Percentiles rank a stretch among this genome's conserved stretches.
These are phyloP conservation scores for Chaetomium strumarium DNA, from an alignment of 2,329 filamentous ascomycete genomes.

Conservation along the genomic window DNA sequence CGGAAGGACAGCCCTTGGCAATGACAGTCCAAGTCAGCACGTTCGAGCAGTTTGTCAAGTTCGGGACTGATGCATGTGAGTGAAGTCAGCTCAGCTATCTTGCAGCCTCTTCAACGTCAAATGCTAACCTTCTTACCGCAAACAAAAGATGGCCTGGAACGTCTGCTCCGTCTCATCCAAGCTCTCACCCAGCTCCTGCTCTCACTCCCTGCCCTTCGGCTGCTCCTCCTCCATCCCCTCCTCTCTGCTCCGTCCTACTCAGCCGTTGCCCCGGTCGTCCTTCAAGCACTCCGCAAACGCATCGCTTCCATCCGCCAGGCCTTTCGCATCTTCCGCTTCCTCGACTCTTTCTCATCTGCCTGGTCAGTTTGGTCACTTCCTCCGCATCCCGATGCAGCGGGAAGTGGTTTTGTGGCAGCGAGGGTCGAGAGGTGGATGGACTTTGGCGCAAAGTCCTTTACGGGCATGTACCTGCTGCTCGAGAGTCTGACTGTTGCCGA, in stretches of 20 bases:
- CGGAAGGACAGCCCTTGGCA: background rate
- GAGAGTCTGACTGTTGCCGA: constrained; percentile 60
- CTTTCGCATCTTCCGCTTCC: constrained; percentile 63
- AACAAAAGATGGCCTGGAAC: constrained; percentile 59
- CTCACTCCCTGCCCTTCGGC: constrained; percentile 23
- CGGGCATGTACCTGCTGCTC: constrained; percentile 61
- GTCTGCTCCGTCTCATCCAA: constrained; percentile 48
- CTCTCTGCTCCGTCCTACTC: background rate
- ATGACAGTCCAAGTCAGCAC: constrained; percentile 13
- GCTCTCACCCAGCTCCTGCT: constrained; percentile 42
- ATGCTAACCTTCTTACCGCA: constrained; percentile 22
- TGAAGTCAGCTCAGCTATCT: background rate
- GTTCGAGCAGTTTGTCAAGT: constrained; percentile 34
- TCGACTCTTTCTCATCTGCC: constrained; percentile 52
- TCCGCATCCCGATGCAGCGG: background rate
- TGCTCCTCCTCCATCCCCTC: constrained; percentile 1
- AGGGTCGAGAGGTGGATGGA: constrained; percentile 43
- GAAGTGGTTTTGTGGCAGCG: background rate
- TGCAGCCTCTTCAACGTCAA: background rate
- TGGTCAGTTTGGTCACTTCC: constrained; percentile 34
- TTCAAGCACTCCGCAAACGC: constrained; percentile 35
- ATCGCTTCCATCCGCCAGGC: constrained; percentile 52
- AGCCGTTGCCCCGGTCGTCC: constrained; percentile 28
- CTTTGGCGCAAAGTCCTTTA: constrained; percentile 50
- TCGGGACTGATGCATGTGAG: constrained; percentile 27